A percentile compares a stretch with the other conserved stretches of the same genome.
phyloP scores from a whole-genome alignment of 1,284 basidiomycete species.

The Cutaneotrichosporon daszewskae region DNA sequence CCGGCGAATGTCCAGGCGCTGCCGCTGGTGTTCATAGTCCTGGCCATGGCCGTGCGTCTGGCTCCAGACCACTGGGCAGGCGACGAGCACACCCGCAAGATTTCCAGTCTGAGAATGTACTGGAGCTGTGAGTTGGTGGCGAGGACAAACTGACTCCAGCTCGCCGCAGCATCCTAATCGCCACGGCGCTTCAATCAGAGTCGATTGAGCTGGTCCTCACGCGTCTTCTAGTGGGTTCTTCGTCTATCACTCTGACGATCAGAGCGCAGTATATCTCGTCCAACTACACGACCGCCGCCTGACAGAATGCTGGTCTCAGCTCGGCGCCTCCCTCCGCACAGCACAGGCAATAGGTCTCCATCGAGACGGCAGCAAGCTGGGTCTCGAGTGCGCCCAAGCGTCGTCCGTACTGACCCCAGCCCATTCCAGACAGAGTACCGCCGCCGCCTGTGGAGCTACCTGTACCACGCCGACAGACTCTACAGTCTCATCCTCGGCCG shows the following conservation, averaged over 20 bases:
- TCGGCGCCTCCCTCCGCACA: slow-evolving; percentile 85
- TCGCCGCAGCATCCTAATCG: slow-evolving; percentile 74
- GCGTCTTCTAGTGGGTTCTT: slow-evolving; percentile 64
- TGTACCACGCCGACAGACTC: slow-evolving; percentile 81
- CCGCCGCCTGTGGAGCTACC: slow-evolving; percentile 84
- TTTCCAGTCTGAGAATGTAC: slow-evolving; percentile 80
- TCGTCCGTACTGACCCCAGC: slow-evolving; percentile 34
- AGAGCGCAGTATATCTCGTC: slow-evolving; percentile 87
- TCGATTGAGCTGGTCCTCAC: slow-evolving; percentile 83
- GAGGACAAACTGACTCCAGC: slow-evolving; percentile 51
- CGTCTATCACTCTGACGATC: slow-evolving; percentile 4
- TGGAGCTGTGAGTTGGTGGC: slow-evolving; percentile 70
- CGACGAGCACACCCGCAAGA: slow-evolving; percentile 63
- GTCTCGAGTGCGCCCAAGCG: slow-evolving; percentile 52
- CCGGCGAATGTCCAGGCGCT: slow-evolving; percentile 81
- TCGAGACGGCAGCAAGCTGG: slow-evolving; percentile 77
- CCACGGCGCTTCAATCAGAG: slow-evolving; percentile 83
- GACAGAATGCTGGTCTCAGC: slow-evolving; percentile 85
- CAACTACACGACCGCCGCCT: slow-evolving; percentile 53
- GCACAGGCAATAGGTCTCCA: slow-evolving; percentile 91
- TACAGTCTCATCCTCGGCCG: slow-evolving; percentile 79
- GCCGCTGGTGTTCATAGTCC: slow-evolving; percentile 82
- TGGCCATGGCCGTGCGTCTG: slow-evolving; percentile 81
- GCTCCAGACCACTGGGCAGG: slow-evolving; percentile 79
- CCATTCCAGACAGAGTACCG: slow-evolving; percentile 79